Evolutionary conservation across 345 rosid genomes (phyloP), one percentile per base, ranked within the genome.

Genomic region (Salix viminalis): DNA sequence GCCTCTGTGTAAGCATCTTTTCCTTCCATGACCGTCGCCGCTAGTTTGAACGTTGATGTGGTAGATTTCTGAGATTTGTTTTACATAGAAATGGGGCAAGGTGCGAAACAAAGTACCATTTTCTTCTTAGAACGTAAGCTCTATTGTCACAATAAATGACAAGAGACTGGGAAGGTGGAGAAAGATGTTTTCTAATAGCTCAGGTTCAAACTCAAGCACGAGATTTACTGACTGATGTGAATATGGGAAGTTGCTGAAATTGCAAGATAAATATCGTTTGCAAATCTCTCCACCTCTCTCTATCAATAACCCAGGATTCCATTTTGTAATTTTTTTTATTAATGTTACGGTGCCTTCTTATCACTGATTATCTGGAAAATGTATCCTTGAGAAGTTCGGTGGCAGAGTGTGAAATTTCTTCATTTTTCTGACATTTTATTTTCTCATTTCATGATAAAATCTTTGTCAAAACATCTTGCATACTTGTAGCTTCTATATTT

Each of bases 1-100:
- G 89, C 91, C 81, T 76, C 94, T 58, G 91, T 88, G 97, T 90
- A 89, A 78, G 84, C 67, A 67, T 24, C 60, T 75, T 28, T n/a
- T 5, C 37, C 48, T 32, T 41, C 34, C 50, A 18, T 16, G 46
- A 21, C 69, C 36, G 15, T 41, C 13, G 62, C 14, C n/a, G 4
- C 46, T n/a, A 18, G 2, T 14, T 6, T 64, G 5, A 58, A 23
- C 11, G 60, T 9, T 11, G 52, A 28, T 69, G 30, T 32, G 34
- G 13, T 44, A 15, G 67, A 42, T 42, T 50, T 52, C 18, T 2
- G 26, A 1, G 4, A 41, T 41, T 41, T 41, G 44, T 41, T 41
- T 41, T 41, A 10, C 44, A 41, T 41, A 10, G 44, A 41, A 41
- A 41, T 10, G 14, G 44, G 44, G 44, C 44, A 41, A 2, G 14